Evolutionary conservation across 345 rosid genomes (phyloP).

Genomic region (Erodium maritimum): DNA sequence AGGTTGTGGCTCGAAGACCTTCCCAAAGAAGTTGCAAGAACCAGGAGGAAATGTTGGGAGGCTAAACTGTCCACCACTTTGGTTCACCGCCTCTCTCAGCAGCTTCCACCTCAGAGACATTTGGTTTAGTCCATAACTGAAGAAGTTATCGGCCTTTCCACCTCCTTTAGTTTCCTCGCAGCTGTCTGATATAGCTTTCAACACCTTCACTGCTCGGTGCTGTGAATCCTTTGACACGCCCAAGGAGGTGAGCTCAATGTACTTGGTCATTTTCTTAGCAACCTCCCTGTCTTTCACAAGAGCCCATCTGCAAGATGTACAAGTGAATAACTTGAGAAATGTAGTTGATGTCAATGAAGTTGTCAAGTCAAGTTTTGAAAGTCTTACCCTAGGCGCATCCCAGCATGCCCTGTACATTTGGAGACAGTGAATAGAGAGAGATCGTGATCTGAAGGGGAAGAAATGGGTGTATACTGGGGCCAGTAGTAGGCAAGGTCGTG

Average conservation of each 20-base stretch:
- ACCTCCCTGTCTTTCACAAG: slow-evolving; percentile 59
- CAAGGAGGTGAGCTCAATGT: slow-evolving; percentile 68
- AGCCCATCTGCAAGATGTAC: slow-evolving; percentile 52
- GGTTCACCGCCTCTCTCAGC: slow-evolving; percentile 43
- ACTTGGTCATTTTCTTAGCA: slow-evolving; percentile 69
- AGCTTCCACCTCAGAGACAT: slow-evolving; percentile 64
- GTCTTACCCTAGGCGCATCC: slow-evolving; percentile 82
- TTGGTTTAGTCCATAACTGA: slow-evolving; percentile 30
- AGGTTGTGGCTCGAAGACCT: slow-evolving; percentile 46
- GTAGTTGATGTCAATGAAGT: not conserved
- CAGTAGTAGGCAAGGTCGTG: slow-evolving; percentile 93
- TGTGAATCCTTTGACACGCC: slow-evolving; percentile 94
- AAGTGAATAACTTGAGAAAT: not conserved
- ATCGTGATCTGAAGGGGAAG: slow-evolving; percentile 52
- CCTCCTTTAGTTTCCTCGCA: slow-evolving; percentile 18
- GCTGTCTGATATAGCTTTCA: slow-evolving; percentile 46
- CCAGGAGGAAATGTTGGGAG: slow-evolving; percentile 50
- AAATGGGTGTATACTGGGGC: slow-evolving; percentile 88
- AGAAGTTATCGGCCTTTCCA: slow-evolving; percentile 30
- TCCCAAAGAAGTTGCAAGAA: slow-evolving; percentile 42
- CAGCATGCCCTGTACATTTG: slow-evolving; percentile 85
- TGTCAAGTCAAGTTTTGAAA: not conserved
- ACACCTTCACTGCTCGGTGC: slow-evolving; percentile 65
- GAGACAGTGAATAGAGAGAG: slow-evolving; percentile 81
- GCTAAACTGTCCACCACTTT: slow-evolving; percentile 41